Base-by-base conservation (phyloP, 2,329 filamentous ascomycete species). In the Aspergillus brasiliensis region DNA sequence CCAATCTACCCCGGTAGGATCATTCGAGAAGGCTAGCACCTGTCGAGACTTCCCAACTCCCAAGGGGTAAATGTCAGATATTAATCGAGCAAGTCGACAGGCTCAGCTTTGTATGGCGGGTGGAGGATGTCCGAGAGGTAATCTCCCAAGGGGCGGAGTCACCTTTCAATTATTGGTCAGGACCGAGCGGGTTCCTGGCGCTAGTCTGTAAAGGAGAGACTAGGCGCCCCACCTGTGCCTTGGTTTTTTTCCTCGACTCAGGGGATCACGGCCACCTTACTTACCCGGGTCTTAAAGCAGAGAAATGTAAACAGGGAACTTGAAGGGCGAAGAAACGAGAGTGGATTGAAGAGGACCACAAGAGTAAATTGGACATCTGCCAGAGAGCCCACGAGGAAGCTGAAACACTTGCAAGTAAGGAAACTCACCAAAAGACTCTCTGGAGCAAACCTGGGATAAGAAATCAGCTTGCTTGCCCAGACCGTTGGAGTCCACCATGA, bases 161-260 rank as follows among this genome's bases (percentile, higher is more conserved):
- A 17, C 17, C n/a, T 46, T n/a, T 13, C 28, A 44, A 31, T 46
- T 25, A 55, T 55, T 46, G 52, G 52, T 11, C 38, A 23, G 27
- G n/a, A 19, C 3, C 1, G n/a, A 23, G 38, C 62, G 60, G 67
- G 69, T 71, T 68, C 69, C 69, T 71, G 69, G 65, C 68, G 57
- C 69, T 65, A 69, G 46, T 49, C n/a, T 28, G 42, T 6, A 10
- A 13, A 46, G 27, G 5, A 51, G 23, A 5, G 19, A 44, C 51
- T 56, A 15, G 42, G 37, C 46, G 42, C 31, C 34, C 59, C 27
- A 34, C 31, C 13, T 42, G 19, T 28, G 34, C 27, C 44, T 48
- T 40, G 56, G 31, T 51, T 38, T 60, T 57, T 38, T 34, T 34
- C 13, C 31, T 34, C 31, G 31, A 51, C 51, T 59, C 65, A 67